These are phyloP conservation scores for Neurospora sp. DNA, from an alignment of 495 filamentous ascomycete species.

Conservation along the genomic window DNA sequence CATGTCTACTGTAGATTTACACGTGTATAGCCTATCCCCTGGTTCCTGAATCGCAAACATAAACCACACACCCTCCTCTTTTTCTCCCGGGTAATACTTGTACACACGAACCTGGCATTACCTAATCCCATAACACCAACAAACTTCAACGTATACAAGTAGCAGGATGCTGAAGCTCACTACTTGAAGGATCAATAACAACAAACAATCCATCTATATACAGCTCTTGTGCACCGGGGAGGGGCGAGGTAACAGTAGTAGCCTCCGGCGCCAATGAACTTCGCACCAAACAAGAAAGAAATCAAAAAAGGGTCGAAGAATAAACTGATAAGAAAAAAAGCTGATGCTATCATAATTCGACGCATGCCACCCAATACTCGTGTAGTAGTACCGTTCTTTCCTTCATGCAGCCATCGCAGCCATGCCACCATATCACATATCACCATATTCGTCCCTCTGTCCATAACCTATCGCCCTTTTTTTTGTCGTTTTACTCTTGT, in stretches of 20 bases:
- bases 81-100: neutral
- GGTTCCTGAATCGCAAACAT: neutral
- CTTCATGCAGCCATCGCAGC: neutral
- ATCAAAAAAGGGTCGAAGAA: neutral
- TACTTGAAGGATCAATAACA: neutral
- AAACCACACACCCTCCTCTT: neutral
- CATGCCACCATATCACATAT: neutral
- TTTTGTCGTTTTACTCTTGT: conserved; percentile 57
- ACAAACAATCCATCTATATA: conserved; percentile 1
- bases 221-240: neutral
- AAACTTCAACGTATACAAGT: neutral
- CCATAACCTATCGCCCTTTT: neutral
- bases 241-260: neutral
- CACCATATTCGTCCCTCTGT: neutral
- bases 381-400: neutral
- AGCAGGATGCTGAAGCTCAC: neutral
- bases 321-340: neutral
- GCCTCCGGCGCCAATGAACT: neutral
- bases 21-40: neutral
- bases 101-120: neutral
- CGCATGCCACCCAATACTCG: neutral
- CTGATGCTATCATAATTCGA: neutral
- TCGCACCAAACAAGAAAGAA: neutral
- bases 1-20: neutral
- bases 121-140: neutral